Base-by-base conservation (phyloP, 2,329 filamentous ascomycete genomes). In the Fusarium longipes region DNA sequence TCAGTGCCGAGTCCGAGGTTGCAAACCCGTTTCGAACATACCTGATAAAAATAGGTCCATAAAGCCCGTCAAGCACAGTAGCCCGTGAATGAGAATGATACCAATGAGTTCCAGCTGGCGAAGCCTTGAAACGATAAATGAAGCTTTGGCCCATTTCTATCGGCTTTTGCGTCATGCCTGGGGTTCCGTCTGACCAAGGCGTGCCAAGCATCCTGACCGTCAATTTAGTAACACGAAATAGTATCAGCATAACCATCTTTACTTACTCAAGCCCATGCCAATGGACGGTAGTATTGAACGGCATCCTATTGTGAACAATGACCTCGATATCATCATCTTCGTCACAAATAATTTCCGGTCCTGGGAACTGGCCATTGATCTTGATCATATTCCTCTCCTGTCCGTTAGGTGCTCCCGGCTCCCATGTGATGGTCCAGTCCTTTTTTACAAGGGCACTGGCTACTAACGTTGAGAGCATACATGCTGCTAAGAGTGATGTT, bases 301-400 rank as follows among this genome's bases (percentile, higher is more conserved):
- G 52, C 52, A 56, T 56, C 22, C 22, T 42, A 9, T 56, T 56
- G 14, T 56, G 43, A 9, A 56, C 43, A 7, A 29, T 48, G 17
- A 56, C 36, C 9, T 49, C 33, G 6, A 49, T 48, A 29, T 56
- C 43, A 22, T 56, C 52, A 20, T 56, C 52, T 35, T 56, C 52
- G 14, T 56, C 43, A n/a, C 43, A 56, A 7, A 56, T 11, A 42
- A 56, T 32, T 7, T 27, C 22, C 9, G 52, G 52, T 15, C 43
- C 52, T 7, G 52, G 52, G 17, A 56, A 56, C 32, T 56, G 52
- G 14, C 36, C 27, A 42, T 56, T 56, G 20, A 56, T 56, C 22
- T 56, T 56, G 35, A 56, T 56, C 43, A 56, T 56, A 6, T 56
- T 44, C 17, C 52, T 25, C 35, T 56, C 52, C 27, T 56, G 52